These are phyloP conservation scores for Exophiala oligosperma DNA, from an alignment of 2,329 filamentous ascomycete species.

Conservation along the genomic window DNA sequence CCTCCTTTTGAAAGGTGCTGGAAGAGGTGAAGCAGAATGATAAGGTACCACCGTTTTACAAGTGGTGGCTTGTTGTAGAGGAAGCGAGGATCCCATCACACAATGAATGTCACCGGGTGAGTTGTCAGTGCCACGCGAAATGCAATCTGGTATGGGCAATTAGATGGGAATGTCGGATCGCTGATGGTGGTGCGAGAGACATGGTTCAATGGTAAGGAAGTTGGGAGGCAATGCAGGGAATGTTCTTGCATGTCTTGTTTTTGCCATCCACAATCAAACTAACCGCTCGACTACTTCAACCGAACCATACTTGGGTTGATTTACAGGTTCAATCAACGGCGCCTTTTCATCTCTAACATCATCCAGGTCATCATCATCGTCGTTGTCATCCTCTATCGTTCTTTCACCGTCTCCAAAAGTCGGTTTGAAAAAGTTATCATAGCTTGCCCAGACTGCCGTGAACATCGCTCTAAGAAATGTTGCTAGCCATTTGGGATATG, in stretches of 20 bases:
- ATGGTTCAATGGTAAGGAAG: too few species aligned
- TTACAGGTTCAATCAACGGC: slow-evolving; percentile 16
- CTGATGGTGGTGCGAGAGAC: too few species aligned
- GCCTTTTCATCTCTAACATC: slow-evolving; percentile 19
- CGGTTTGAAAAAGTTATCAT: slow-evolving; percentile 63
- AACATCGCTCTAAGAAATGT: slow-evolving; percentile 55
- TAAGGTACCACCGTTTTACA: too few species aligned
- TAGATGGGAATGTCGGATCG: too few species aligned
- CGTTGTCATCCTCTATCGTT: slow-evolving; percentile 40
- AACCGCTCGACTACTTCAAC: slow-evolving; percentile 11
- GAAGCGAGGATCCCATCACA: too few species aligned
- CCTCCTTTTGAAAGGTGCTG: too few species aligned
- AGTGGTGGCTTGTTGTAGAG: too few species aligned
- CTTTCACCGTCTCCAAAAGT: slow-evolving; percentile 87
- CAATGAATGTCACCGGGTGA: too few species aligned
- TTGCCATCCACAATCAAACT: slow-evolving; percentile 8
- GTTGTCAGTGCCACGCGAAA: too few species aligned
- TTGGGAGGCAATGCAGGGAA: too few species aligned
- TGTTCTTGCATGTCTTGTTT: background rate
- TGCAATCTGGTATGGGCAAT: too few species aligned
- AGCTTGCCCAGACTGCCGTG: slow-evolving; percentile 60
- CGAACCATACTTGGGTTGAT: slow-evolving; percentile 14
- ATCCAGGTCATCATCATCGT: slow-evolving; percentile 5
- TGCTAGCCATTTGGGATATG: slow-evolving; percentile 67
- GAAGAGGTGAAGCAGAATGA: too few species aligned